These are phyloP conservation scores for Myochromella boudieri DNA, from an alignment of 768 basidiomycete species.

Conservation along the genomic window DNA sequence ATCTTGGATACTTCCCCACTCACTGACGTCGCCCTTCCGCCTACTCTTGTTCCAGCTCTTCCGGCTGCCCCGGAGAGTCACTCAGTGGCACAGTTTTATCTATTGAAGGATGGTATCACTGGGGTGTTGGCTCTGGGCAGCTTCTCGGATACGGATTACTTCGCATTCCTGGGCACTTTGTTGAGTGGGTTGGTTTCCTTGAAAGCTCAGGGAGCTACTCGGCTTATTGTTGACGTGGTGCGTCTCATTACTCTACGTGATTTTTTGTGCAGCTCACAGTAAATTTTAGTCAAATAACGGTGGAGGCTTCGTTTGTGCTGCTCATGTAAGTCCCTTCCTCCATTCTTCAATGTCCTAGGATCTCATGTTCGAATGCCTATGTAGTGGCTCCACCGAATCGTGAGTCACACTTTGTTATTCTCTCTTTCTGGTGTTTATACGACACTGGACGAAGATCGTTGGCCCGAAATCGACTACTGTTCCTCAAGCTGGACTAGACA, in stretches of 20 bases:
- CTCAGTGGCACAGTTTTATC: slow-evolving; percentile 53
- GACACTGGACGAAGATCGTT: slow-evolving; percentile 45
- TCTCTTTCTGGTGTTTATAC: no score
- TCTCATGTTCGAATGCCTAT: slow-evolving; percentile 4
- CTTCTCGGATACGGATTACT: slow-evolving; percentile 48
- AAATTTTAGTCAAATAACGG: slow-evolving; percentile 46
- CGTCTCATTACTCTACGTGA: slow-evolving; percentile 16
- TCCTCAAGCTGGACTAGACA: slow-evolving; percentile 57
- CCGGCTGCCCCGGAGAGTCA: slow-evolving; percentile 42
- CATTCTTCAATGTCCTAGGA: background rate
- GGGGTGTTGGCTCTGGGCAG: slow-evolving; percentile 60
- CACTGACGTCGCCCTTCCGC: slow-evolving; percentile 44
- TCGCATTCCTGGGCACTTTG: slow-evolving; percentile 39
- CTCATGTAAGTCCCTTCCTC: slow-evolving; percentile 43
- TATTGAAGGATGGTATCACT: slow-evolving; percentile 51
- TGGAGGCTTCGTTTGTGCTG: slow-evolving; percentile 58
- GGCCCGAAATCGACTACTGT: slow-evolving; percentile 51
- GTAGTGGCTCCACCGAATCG: slow-evolving; percentile 48
- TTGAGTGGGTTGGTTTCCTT: slow-evolving; percentile 46
- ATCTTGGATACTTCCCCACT: slow-evolving; percentile 46
- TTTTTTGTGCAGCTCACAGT: background rate
- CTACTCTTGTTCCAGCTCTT: slow-evolving; percentile 34
- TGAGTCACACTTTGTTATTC: no score
- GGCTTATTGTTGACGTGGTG: slow-evolving; percentile 60
- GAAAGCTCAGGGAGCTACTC: slow-evolving; percentile 46